These are phyloP conservation scores for Blakeslea trispora DNA, from an alignment of 371 early-diverging fungal genomes.

Conservation along the genomic window DNA sequence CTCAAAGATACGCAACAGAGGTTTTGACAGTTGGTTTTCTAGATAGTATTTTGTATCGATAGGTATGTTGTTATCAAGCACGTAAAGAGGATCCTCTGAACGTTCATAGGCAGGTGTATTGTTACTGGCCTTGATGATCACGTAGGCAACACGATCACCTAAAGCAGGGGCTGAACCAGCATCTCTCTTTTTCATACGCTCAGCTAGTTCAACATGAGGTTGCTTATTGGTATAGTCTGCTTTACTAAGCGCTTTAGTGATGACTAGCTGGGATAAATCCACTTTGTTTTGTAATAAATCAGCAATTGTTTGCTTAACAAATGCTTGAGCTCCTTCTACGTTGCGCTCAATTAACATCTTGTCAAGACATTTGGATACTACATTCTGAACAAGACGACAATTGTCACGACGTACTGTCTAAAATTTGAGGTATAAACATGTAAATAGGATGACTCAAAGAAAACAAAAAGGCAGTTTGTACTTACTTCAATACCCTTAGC, in stretches of 20 bases:
- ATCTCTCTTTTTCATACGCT: slow-evolving; percentile 97
- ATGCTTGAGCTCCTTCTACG: slow-evolving; percentile 86
- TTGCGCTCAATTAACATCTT: slow-evolving; percentile 94
- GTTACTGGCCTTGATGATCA: slow-evolving; percentile 92
- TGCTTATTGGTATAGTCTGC: slow-evolving; percentile 97
- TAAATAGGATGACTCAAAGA: not conserved
- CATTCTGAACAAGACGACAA: slow-evolving; percentile 92
- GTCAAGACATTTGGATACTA: slow-evolving; percentile 93
- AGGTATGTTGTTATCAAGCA: slow-evolving; percentile 97
- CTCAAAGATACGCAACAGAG: slow-evolving; percentile 97
- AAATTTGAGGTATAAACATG: not conserved
- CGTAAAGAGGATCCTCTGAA: slow-evolving; percentile 99
- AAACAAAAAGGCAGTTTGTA: too few species aligned
- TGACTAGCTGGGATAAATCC: slow-evolving; percentile 97
- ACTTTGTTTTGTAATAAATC: slow-evolving; percentile 97
- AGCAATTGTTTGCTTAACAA: slow-evolving; percentile 89
- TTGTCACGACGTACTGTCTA: slow-evolving; percentile 99
- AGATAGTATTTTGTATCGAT: slow-evolving; percentile 99
- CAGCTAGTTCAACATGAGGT: slow-evolving; percentile 97
- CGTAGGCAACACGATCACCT: slow-evolving; percentile 99
- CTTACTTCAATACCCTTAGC: slow-evolving; percentile 98
- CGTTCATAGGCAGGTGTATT: slow-evolving; percentile 96
- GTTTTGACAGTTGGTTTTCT: slow-evolving; percentile 98
- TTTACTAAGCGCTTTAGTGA: slow-evolving; percentile 97
- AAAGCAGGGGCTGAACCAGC: slow-evolving; percentile 95